phyloP scores from a whole-genome alignment of 2,329 filamentous ascomycete species.

The Apiospora sp. region DNA sequence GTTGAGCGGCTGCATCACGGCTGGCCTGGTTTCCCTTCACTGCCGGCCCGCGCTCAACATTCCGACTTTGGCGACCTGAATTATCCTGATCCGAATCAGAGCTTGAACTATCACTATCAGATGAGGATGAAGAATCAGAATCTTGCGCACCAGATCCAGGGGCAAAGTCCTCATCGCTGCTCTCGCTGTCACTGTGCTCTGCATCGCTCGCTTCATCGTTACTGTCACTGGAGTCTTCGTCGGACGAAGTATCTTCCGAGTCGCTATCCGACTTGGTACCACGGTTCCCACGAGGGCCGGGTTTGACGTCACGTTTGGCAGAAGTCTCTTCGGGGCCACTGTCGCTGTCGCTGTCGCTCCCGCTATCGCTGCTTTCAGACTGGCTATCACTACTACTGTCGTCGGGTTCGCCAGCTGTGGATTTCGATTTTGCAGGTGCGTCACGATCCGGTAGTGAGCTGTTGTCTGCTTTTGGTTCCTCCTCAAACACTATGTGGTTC shows the following conservation, averaged over 20 bases:
- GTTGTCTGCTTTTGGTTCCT: slow-evolving; percentile 31
- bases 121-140: slow-evolving; percentile 27
- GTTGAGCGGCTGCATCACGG: background rate
- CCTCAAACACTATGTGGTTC: slow-evolving; percentile 26
- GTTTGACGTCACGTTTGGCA: background rate
- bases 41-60: background rate
- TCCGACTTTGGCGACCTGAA: background rate
- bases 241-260: slow-evolving; percentile 32
- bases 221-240: slow-evolving; percentile 24
- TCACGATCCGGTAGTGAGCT: slow-evolving; percentile 26
- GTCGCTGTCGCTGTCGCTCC: slow-evolving; percentile 37
- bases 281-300: background rate
- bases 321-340: slow-evolving; percentile 37
- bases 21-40: background rate
- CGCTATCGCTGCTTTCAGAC: slow-evolving; percentile 29
- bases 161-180: slow-evolving; percentile 32
- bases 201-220: slow-evolving; percentile 24
- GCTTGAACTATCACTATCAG: slow-evolving; percentile 28
- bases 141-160: slow-evolving; percentile 21
- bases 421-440: slow-evolving; percentile 30
- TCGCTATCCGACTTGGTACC: slow-evolving; percentile 28
- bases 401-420: slow-evolving; percentile 5
- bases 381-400: slow-evolving; percentile 20
- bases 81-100: background rate
- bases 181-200: slow-evolving; percentile 18